Percentiles rank a stretch among this genome's conserved stretches.
Conservation (phyloP, 495 filamentous ascomycete species). For the Penicillium salamii region DNA sequence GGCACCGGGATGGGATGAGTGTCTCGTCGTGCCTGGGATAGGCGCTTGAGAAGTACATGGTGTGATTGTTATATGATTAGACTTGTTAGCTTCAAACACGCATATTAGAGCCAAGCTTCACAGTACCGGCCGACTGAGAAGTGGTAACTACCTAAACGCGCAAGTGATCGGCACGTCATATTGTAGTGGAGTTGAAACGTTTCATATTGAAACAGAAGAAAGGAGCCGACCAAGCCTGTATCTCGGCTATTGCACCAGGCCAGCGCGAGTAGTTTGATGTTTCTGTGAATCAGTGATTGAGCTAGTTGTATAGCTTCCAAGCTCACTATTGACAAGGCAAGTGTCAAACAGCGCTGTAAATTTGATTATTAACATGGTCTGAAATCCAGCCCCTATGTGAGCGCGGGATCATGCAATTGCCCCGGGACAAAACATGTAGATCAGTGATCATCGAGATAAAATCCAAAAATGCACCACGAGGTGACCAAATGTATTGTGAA, state of each 20-base stretch:
- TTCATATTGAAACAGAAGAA: not conserved
- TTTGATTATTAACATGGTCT: too few relatives aligned
- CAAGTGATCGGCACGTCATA: not conserved
- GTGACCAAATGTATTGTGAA: not conserved
- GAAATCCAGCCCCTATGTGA: too few relatives aligned
- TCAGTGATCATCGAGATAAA: not conserved
- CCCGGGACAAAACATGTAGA: not conserved
- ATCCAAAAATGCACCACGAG: not conserved
- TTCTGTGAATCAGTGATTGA: too few relatives aligned
- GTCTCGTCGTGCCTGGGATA: not conserved
- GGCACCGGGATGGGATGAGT: not conserved
- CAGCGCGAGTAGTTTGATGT: too few relatives aligned
- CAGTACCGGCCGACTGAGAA: not conserved
- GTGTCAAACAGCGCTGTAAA: too few relatives aligned
- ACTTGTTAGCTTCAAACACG: not conserved
- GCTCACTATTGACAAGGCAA: too few relatives aligned
- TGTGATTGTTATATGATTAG: not conserved
- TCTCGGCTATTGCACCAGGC: too few relatives aligned
- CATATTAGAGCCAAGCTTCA: not conserved
- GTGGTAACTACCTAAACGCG: not conserved
- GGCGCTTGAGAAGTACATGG: not conserved
- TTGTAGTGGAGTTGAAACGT: not conserved
- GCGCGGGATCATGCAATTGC: too few relatives aligned
- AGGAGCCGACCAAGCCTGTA: too few relatives aligned
- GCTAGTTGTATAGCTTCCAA: too few relatives aligned